Evolutionary conservation across 177 flowering plant genomes (phyloP).

Genomic region (Vitis hybrid): DNA sequence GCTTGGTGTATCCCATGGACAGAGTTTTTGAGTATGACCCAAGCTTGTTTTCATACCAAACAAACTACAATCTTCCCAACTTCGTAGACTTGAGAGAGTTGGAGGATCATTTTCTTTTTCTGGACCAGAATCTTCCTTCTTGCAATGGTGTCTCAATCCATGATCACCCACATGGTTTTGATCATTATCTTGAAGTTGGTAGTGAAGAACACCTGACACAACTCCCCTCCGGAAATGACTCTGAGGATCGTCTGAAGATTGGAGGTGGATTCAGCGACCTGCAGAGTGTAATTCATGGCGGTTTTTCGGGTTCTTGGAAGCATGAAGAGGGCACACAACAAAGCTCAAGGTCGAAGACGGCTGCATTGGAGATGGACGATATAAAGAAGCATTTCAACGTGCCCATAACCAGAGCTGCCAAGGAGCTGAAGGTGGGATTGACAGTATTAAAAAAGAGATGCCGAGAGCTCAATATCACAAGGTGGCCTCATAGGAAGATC

Average conservation of each 20-base stretch:
- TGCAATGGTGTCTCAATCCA: background rate
- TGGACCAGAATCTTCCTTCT: slow-evolving; percentile 6
- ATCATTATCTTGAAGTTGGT: too few relatives aligned
- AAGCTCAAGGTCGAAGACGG: slow-evolving; percentile 14
- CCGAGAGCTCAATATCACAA: slow-evolving; percentile 53
- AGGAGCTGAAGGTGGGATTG: slow-evolving; percentile 61
- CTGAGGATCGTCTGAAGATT: background rate
- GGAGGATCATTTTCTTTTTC: slow-evolving; percentile 19
- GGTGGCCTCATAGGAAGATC: slow-evolving; percentile 79
- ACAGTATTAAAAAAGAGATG: slow-evolving; percentile 72
- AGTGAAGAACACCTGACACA: too few relatives aligned
- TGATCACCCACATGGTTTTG: background rate
- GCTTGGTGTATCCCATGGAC: background rate
- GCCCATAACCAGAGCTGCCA: slow-evolving; percentile 66
- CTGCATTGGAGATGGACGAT: slow-evolving; percentile 39
- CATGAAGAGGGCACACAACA: background rate
- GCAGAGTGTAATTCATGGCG: too few relatives aligned
- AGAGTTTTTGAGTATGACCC: slow-evolving; percentile 1
- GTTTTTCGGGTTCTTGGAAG: background rate
- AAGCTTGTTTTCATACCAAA: background rate
- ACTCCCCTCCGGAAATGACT: too few relatives aligned
- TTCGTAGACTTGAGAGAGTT: slow-evolving; percentile 10
- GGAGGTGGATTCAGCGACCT: background rate
- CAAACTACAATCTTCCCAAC: background rate
- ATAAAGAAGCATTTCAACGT: slow-evolving; percentile 48